Base-by-base conservation (phyloP, 2,329 filamentous ascomycete species). In the Aureobasidium sp. region DNA sequence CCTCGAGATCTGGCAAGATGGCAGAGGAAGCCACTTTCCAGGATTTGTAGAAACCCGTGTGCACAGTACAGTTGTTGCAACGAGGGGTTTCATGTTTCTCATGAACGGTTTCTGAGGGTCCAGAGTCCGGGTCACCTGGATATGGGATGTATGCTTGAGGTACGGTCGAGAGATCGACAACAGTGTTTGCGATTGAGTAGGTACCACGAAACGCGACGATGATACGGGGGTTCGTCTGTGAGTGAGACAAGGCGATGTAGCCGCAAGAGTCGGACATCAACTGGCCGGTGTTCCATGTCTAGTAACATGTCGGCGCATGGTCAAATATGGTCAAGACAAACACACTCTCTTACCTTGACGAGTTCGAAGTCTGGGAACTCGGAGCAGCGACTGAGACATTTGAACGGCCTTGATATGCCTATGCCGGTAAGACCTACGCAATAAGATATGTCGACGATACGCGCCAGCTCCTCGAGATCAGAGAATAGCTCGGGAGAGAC, bases 121-220 rank as follows among this genome's bases (percentile, higher is more conserved):
- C 29, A 19, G 75, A 71, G 23, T 77, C 74, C 45, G 75, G 74
- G 57, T 72, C 70, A 40, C 82, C 79, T 1, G 89, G 88, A 70
- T 96, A 99, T 0, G 94, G 92, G 1, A 91, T 83, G 69, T 97
- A 99, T 71, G 89, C 84, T 72, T 97, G 93, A 13, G 91, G 92
- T 2, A 93, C 80, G 1, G 91, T 95, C 64, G 89, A 91, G 60
- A 99, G 79, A 74, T 99, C 94, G 53, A 91, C 81, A 63, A 99
- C 86, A 13, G 92, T 92, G 72, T 97, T 96, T 57, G 90, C 83
- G 67, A 99, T 81, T 65, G 91, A 96, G 74, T 97, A 96, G 15
- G 94, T 97, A 25, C 94, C 94, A 49, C 94, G 85, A 69, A 97
- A 97, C 9, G 91, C 92, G 38, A 97, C 82, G 47, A 97, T 79